Evolutionary conservation across 2,329 filamentous ascomycete genomes (phyloP).

Genomic region (Epichloe coenophiala): DNA sequence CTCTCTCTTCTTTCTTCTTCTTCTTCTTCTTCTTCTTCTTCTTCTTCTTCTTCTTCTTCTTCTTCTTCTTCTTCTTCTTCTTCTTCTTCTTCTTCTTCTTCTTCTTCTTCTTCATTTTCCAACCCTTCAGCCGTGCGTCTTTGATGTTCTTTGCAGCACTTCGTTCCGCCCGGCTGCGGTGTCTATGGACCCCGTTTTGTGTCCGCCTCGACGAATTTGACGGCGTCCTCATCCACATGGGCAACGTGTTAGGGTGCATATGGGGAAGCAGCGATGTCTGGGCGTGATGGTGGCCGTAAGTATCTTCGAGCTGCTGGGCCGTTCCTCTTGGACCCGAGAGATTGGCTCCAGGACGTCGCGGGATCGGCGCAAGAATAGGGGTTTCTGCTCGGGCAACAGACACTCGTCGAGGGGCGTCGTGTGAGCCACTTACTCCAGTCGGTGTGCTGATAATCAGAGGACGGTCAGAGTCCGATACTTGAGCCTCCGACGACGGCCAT

Average conservation of each 20-base stretch:
- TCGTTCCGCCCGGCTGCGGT: slow-evolving; percentile 41
- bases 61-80: too few relatives aligned
- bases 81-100: too few relatives aligned
- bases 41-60: too few relatives aligned
- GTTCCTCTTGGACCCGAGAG: slow-evolving; percentile 26
- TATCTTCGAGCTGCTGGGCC: slow-evolving; percentile 41
- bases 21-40: too few relatives aligned
- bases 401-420: slow-evolving; percentile 27
- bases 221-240: slow-evolving; percentile 23
- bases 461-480: slow-evolving; percentile 27
- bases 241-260: slow-evolving; percentile 10
- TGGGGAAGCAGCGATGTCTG: slow-evolving; percentile 6
- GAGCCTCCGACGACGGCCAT: background rate
- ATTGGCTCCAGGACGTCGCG: slow-evolving; percentile 32
- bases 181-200: slow-evolving; percentile 30
- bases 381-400: slow-evolving; percentile 25
- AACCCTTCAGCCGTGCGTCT: slow-evolving; percentile 45
- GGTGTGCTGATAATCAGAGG: slow-evolving; percentile 50
- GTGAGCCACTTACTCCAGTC: slow-evolving; percentile 38
- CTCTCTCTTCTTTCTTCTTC: too few relatives aligned
- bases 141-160: slow-evolving; percentile 50
- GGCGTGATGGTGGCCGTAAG: slow-evolving; percentile 28
- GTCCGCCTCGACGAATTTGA: slow-evolving; percentile 22
- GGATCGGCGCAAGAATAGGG: slow-evolving; percentile 38
- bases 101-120: slow-evolving; percentile 32